phyloP scores from a whole-genome alignment of 2,329 filamentous ascomycete species.

The Apiospora sp. region DNA sequence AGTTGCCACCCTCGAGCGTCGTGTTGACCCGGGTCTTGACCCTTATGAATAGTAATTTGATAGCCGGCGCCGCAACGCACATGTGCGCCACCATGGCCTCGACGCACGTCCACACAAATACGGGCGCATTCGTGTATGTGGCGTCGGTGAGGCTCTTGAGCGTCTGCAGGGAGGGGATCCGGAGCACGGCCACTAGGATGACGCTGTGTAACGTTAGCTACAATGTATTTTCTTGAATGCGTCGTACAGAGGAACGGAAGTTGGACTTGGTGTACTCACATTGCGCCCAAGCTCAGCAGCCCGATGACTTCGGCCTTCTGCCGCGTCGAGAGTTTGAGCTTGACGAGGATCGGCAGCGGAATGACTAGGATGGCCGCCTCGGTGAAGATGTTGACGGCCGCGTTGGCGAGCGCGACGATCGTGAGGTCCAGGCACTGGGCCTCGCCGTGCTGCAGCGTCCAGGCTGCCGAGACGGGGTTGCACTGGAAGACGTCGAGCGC shows the following conservation, averaged over 20 bases:
- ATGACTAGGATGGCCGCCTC: slow-evolving; percentile 20
- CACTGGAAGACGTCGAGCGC: slow-evolving; percentile 22
- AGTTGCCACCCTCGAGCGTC: not conserved
- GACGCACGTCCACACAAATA: slow-evolving; percentile 21
- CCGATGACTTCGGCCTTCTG: slow-evolving; percentile 17
- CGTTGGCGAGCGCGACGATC: slow-evolving; percentile 15
- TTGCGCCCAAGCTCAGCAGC: not conserved
- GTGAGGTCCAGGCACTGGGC: slow-evolving; percentile 21
- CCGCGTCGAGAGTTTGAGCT: not conserved
- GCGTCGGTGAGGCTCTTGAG: slow-evolving; percentile 20
- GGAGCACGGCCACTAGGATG: slow-evolving; percentile 4
- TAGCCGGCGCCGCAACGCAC: slow-evolving; percentile 16
- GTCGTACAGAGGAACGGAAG: not conserved
- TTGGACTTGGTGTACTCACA: not conserved
- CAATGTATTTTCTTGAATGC: not conserved
- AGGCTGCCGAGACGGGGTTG: slow-evolving; percentile 12
- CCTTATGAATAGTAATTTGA: slow-evolving; percentile 7
- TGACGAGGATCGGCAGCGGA: slow-evolving; percentile 10
- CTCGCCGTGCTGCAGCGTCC: slow-evolving; percentile 24
- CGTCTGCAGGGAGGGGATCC: slow-evolving; percentile 19
- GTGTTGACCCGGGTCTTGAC: slow-evolving; percentile 13
- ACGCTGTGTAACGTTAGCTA: not conserved
- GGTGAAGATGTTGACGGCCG: slow-evolving; percentile 16
- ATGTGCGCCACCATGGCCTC: slow-evolving; percentile 22
- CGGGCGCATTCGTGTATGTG: slow-evolving; percentile 22